These are phyloP conservation scores for Colletotrichum sp. DNA, from an alignment of 2,329 filamentous ascomycete genomes.

Conservation along the genomic window DNA sequence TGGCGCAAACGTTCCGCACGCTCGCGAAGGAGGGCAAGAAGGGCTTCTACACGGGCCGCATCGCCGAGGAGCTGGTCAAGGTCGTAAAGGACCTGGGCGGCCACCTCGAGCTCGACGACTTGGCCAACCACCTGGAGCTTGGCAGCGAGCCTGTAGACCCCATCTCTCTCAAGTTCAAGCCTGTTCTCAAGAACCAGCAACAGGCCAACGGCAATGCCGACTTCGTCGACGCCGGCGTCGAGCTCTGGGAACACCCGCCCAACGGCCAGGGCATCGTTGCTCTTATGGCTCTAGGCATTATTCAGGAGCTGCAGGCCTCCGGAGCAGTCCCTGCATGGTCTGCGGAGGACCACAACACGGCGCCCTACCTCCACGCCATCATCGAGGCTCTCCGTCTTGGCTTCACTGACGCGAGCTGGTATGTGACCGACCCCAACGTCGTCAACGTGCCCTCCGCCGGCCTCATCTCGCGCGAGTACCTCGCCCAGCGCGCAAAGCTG, in stretches of 20 bases:
- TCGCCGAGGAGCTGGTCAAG: conserved; percentile 82
- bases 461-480: conserved; percentile 76
- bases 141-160: conserved; percentile 83
- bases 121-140: conserved; percentile 72
- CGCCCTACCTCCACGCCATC: conserved; percentile 81
- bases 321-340: conserved; percentile 77
- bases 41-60: conserved; percentile 87
- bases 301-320: conserved; percentile 81
- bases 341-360: conserved; percentile 78
- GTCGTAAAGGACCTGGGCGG: conserved; percentile 80
- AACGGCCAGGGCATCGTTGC: conserved; percentile 97
- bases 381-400: conserved; percentile 88
- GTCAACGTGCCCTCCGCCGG: conserved; percentile 71
- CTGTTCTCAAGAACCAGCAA: not conserved
- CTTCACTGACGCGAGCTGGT: conserved; percentile 92
- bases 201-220: conserved; percentile 40
- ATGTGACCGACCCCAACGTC: conserved; percentile 81
- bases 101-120: conserved; percentile 77
- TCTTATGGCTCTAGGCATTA: conserved; percentile 89
- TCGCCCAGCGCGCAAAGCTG: conserved; percentile 69
- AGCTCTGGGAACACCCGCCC: conserved; percentile 96
- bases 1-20: conserved; percentile 81
- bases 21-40: conserved; percentile 83
- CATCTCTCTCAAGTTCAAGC: conserved; percentile 78
- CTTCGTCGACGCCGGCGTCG: conserved; percentile 47